Conservation (phyloP, 2,329 filamentous ascomycete species). For the Knoxdaviesia capensis region DNA sequence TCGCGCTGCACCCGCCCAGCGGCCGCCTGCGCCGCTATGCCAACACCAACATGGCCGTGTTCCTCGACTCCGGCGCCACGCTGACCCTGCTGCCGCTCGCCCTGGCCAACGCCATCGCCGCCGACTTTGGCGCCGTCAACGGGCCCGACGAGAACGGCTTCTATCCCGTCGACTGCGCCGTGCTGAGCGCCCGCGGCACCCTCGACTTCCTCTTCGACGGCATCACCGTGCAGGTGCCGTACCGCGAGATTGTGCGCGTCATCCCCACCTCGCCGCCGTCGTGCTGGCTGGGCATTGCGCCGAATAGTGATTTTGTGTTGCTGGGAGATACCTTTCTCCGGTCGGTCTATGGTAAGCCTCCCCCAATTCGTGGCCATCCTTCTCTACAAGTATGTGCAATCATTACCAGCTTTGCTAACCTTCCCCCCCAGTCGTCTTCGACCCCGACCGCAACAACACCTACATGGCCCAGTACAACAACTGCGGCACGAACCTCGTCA, state of each 20-base stretch:
- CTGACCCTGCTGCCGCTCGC: constrained; percentile 42
- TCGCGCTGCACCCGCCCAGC: constrained; percentile 19
- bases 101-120: constrained; percentile 27
- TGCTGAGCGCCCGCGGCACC: constrained; percentile 18
- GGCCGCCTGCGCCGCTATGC: constrained; percentile 12
- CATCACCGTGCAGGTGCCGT: constrained; percentile 26
- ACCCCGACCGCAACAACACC: constrained; percentile 24
- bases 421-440: constrained; percentile 22
- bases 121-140: constrained; percentile 22
- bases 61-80: constrained; percentile 52
- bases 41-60: constrained; percentile 28
- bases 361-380: background rate
- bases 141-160: constrained; percentile 19
- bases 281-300: constrained; percentile 29
- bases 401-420: background rate
- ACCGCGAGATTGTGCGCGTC: constrained; percentile 19
- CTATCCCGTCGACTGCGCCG: constrained; percentile 23
- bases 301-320: constrained; percentile 24
- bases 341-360: constrained; percentile 24
- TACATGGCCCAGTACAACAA: constrained; percentile 30
- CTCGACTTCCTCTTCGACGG: constrained; percentile 28
- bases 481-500: constrained; percentile 17
- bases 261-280: constrained; percentile 8
- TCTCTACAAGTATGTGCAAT: background rate
- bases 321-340: constrained; percentile 33